A percentile compares a stretch with the other conserved stretches of the same genome.
These are phyloP conservation scores for Scutellaria barbata DNA, from an alignment of 257 asterid genomes.

Conservation along the genomic window DNA sequence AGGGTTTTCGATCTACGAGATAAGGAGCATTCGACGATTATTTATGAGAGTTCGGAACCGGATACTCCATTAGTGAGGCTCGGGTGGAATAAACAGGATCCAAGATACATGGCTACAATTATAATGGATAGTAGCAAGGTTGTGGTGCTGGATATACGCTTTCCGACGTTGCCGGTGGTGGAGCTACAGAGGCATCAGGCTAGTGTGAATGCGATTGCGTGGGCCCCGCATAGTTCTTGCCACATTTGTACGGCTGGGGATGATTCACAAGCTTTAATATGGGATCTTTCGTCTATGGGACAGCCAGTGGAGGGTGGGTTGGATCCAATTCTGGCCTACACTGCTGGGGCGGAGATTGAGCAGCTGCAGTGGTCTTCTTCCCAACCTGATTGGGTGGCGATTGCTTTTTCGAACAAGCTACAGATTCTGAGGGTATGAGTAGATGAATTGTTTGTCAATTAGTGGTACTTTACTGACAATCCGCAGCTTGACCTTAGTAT, in stretches of 20 bases:
- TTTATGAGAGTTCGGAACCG: constrained; percentile 94
- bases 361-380: constrained; percentile 99
- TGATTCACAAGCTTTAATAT: constrained; percentile 93
- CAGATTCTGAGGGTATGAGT: constrained; percentile 96
- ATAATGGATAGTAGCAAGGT: constrained; percentile 95
- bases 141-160: constrained; percentile 89
- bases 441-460: constrained; percentile 42
- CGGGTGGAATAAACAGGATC: constrained; percentile 98
- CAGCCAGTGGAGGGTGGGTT: constrained; percentile 93
- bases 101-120: constrained; percentile 97
- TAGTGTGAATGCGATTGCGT: constrained; percentile 90
- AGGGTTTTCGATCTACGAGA: constrained; percentile 96
- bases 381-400: constrained; percentile 98
- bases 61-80: constrained; percentile 91
- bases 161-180: constrained; percentile 87
- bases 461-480: constrained; percentile 44
- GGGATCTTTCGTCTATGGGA: constrained; percentile 97
- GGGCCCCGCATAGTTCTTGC: constrained; percentile 99
- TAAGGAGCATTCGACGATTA: constrained; percentile 95
- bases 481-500: constrained; percentile 40
- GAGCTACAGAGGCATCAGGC: constrained; percentile 98
- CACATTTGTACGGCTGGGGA: constrained; percentile 99
- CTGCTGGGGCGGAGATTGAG: constrained; percentile 97
- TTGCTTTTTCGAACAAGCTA: constrained; percentile 94
- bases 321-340: constrained; percentile 93